Percentiles rank a stretch among this genome's conserved stretches.
Evolutionary conservation across 352 stramenopile genomes (phyloP).

Genomic region (Phytophthora fragariae): DNA sequence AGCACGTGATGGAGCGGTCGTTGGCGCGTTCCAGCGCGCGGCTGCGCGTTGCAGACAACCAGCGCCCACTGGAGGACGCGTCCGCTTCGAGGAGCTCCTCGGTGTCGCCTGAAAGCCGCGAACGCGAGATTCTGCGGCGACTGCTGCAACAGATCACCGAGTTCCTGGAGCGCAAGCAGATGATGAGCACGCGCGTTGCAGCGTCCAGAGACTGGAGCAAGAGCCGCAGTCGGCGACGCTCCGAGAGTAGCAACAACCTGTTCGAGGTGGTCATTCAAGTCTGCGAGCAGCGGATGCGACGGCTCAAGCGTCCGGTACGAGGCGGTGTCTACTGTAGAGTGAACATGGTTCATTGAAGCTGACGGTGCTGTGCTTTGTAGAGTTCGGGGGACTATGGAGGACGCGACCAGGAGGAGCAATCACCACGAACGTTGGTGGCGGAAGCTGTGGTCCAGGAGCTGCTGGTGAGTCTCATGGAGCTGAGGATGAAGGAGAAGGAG

Average conservation of each 20-base stretch:
- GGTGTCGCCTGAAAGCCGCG: constrained; percentile 27
- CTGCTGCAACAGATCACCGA: constrained; percentile 60
- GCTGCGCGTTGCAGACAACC: constrained; percentile 29
- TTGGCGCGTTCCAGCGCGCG: constrained; percentile 23
- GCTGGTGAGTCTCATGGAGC: constrained; percentile 59
- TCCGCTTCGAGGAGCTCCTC: constrained; percentile 12
- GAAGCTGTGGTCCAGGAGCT: constrained; percentile 77
- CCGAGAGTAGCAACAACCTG: constrained; percentile 43
- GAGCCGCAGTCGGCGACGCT: constrained; percentile 28
- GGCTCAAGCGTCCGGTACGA: constrained; percentile 38
- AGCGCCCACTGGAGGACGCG: constrained; percentile 19
- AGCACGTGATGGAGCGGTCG: constrained; percentile 31
- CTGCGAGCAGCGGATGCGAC: constrained; percentile 61
- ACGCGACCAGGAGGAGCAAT: constrained; percentile 29
- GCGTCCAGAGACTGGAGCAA: constrained; percentile 39
- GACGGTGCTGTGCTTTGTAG: constrained; percentile 18
- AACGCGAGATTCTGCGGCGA: constrained; percentile 48
- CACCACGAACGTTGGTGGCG: constrained; percentile 56
- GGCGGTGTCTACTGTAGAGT: too few relatives aligned
- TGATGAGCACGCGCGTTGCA: constrained; percentile 40
- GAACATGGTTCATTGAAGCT: not conserved
- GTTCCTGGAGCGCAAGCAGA: constrained; percentile 64
- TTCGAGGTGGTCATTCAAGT: constrained; percentile 61
- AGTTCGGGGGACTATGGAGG: constrained; percentile 11
- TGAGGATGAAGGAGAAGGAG: constrained; percentile 67